Evolutionary conservation across 2,329 filamentous ascomycete genomes (phyloP), one percentile per base, ranked within the genome.

Genomic region (Cryphonectria carpinicola): DNA sequence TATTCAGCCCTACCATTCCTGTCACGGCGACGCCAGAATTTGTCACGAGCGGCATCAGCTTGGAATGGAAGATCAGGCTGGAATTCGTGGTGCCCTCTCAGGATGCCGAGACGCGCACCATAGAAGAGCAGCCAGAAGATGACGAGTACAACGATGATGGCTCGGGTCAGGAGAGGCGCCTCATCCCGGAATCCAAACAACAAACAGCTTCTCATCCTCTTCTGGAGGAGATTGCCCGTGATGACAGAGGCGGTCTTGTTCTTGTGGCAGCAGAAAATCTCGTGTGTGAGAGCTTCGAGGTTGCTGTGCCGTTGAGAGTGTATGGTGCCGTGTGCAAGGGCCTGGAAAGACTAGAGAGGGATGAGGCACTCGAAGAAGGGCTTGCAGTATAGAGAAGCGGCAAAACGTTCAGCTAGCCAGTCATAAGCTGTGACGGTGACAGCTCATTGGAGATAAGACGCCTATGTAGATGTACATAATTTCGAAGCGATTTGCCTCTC

Each of bases 51-150:
- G 95, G 95, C 1, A 89, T 99, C 4, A 92, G 89, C 74, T 84
- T 98, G 37, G 92, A 94, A 74, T 99, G 96, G 96, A 93, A 92
- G 79, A 84, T 99, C 46, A 86, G 93, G 1, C 89, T 99, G 70
- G 95, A 98, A 81, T 99, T 99, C 81, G 94, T 97, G 37, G 95
- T 95, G 7, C 91, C 93, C 7, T 88, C 86, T 25, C 78, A 87
- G 54, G 73, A 76, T 35, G 74, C 64, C 32, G 71, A 72, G 52
- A 37, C 66, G 35, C 69, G 64, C 11, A 32, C 46, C 19, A 35
- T 54, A 14, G 71, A 72, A 58, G 71, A 71, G 62, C 68, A 83
- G 58, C 73, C 76, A 11, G 75, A 77, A 35, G 79, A 81, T 10
- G 74, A 74, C 11, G 69, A 68, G 0, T 71, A 68, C n/a, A 54